phyloP scores from a whole-genome alignment of 345 rosid genomes.

The Leavenworthia alabamica region DNA sequence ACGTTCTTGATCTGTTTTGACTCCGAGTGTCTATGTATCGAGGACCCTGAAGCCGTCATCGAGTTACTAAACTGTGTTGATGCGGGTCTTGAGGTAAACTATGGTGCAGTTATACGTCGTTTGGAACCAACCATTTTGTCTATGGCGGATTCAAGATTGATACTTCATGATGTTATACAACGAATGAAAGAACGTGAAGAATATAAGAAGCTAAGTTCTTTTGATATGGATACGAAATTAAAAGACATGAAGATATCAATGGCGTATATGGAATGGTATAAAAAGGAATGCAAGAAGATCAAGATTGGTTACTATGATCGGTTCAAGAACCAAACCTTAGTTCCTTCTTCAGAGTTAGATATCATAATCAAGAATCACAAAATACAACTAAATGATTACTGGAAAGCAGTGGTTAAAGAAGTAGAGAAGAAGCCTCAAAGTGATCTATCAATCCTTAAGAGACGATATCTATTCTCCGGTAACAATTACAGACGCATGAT shows the following conservation, averaged over 20 bases:
- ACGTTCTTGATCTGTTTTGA: conserved; percentile 41
- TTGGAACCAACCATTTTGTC: neutral
- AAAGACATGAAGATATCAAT: conserved; percentile 36
- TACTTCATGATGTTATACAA: neutral
- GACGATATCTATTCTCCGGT: conserved; percentile 40
- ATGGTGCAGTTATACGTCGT: neutral
- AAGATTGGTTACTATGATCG: conserved; percentile 55
- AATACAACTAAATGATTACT: conserved; percentile 34
- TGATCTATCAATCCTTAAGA: conserved; percentile 26
- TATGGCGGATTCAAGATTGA: neutral
- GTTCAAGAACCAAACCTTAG: too few relatives aligned
- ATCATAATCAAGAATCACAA: neutral
- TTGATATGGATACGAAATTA: conserved; percentile 33
- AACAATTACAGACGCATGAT: conserved; percentile 57
- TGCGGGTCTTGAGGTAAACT: neutral
- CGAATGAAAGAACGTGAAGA: conserved; percentile 25
- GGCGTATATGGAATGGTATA: conserved; percentile 55
- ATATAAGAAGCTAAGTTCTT: conserved; percentile 3
- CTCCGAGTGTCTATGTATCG: conserved; percentile 36
- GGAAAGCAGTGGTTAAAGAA: conserved; percentile 45
- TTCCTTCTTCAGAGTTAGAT: too few relatives aligned
- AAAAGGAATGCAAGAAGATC: conserved; percentile 33
- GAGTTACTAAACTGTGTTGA: conserved; percentile 13
- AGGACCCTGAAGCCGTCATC: conserved; percentile 39
- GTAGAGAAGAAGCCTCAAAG: conserved; percentile 48